Evolutionary conservation across 2,329 filamentous ascomycete genomes (phyloP), one percentile per base, ranked within the genome.

Genomic region (Cercospora sojina): DNA sequence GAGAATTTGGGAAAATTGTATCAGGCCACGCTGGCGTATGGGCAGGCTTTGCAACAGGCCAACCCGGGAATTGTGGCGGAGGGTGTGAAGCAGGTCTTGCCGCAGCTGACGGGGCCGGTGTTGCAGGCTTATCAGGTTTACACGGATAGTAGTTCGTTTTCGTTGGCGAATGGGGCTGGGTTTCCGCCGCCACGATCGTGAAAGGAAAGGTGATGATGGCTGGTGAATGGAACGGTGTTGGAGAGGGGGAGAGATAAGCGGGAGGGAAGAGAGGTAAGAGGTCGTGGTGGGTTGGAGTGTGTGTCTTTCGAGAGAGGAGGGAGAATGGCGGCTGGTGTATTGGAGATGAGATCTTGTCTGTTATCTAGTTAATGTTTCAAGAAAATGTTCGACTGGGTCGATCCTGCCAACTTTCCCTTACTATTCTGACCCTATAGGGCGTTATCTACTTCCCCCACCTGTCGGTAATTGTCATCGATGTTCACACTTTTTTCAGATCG

Each of bases 401-500:
- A 49, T 25, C 9, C 18, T 49, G 18, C 20, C 4, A 5, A 23
- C 13, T 8, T 20, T 47, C 9, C 2, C 5, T 1, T n/a, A 16
- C 32, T 16, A 5, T 13, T 3, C 2, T 38, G 32, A n/a, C 13
- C 32, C 6, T 5, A 38, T 5, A 38, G 35, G 6, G 2, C 5
- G 16, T 8, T 3, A n/a, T n/a, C n/a, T n/a, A 7, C 35, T n/a
- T n/a, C 5, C 35, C 5, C 3, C 5, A 5, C 35, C 5, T 5
- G n/a, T 38, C 13, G 13, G 13, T 16, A n/a, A 38, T 38, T 2
- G 13, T n/a, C 18, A 20, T 47, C 7, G 49, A 55, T 16, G 13
- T 8, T 60, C 41, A 60, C 1, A 63, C 60, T 16, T 63, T 63
- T 8, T 47, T 56, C 20, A 38, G 49, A 47, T 56, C 27, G 6